Evolutionary conservation across 345 rosid genomes (phyloP), one percentile per base, ranked within the genome.

Genomic region (Pelargonium nanum): DNA sequence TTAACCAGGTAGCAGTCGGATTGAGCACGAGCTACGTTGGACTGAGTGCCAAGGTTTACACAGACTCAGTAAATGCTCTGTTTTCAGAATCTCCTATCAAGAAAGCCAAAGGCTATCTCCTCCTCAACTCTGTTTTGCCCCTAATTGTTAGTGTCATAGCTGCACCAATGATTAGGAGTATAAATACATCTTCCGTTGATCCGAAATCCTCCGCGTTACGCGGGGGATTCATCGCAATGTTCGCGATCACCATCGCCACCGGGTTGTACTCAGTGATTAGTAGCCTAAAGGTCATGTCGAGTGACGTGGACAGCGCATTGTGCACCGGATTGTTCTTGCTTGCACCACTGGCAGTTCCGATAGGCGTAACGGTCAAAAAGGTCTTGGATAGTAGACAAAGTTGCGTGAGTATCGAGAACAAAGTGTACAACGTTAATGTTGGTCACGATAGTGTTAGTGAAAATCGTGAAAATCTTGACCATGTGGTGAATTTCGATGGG

Each of bases 1-100:
- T n/a, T n/a, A n/a, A n/a, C n/a, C n/a, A n/a, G n/a, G 78, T 84
- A 0, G 88, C 88, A 0, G 85, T 83, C 0, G 99, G 99, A n/a
- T 63, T 93, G 48, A 78, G 80, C 32, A 71, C 88, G 0, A 85
- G 97, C 66, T 93, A 87, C 63, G 80, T 76, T 53, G 97, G 97
- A 19, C 70, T 93, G 53, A 87, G 91, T 24, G 91, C 94, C 24
- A 83, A 84, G 61, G 67, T 93, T 19, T 93, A 89, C 74, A 80
- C 99, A 4, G 77, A 71, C 34, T 45, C 84, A 2, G 96, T 93
- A 6, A 62, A 80, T 6, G 73, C 74, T 16, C 44, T 77, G 13
- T 72, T 75, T 69, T 45, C 59, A 32, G 52, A 65, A 13, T 66
- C 79, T 28, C 74, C 75, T 1, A 26, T 16, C 0, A 59, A 71